Base-by-base conservation (phyloP, 352 stramenopile species). In the Phytopythium oedochilum region DNA sequence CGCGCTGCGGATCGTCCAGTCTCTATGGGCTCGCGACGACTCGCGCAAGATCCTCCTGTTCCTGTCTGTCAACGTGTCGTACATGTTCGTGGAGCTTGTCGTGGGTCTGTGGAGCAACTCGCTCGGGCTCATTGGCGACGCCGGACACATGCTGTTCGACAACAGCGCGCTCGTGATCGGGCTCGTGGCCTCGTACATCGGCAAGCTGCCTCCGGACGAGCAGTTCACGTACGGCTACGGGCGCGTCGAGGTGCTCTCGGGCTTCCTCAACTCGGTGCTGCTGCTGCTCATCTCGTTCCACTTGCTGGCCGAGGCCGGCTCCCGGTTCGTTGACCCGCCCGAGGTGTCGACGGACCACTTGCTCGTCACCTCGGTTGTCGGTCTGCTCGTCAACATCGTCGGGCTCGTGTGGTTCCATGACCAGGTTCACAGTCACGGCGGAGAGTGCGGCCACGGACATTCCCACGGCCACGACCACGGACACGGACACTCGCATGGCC, bases 361-460 rank as follows among this genome's bases (percentile, higher is more conserved):
- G 53, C 67, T 97, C 14, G 64, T 92, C 34, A 96, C 86, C 32
- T 96, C 86, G 7, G 80, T 86, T 5, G 73, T 77, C 56, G 89
- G 89, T 6, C 58, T 97, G 17, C 32, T 78, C 32, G 79, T 97
- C 26, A 97, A 97, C 56, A 71, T 96, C 15, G 70, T 97, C 11
- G 89, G 89, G 0, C 71, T 97, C 11, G 75, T 95, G 23, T 96
- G 92, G 70, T 96, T 97, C 47, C 89, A 97, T 51, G 89, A 96
- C 15, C 75, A 91, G 17, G 80, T 92, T 0, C 87, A 97, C 61
- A 75, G 81, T 15, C 82, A 91, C 46, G 73, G 77, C 10, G 63
- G 76, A 36, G 55, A 61, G 34, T 68, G 66, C 31, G 59, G 64
- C 31, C 51, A 60, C 58, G 65, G 63, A 10, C 82, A 94, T 34